These are phyloP conservation scores for Meripilus lineatus DNA, from an alignment of 1,284 basidiomycete species.

Conservation along the genomic window DNA sequence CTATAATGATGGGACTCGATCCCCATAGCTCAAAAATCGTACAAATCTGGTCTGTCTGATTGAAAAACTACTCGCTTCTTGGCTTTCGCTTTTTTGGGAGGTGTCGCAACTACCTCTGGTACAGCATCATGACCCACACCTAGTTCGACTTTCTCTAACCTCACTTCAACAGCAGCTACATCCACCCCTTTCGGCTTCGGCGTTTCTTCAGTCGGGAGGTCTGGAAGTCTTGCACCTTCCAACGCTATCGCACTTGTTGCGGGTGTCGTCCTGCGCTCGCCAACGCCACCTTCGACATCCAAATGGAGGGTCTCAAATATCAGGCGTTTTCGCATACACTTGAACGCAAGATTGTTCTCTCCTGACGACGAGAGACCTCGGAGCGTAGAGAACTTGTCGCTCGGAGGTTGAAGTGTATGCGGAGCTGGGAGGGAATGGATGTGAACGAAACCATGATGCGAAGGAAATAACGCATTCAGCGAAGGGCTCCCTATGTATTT, in stretches of 20 bases:
- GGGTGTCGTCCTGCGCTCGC: conserved; percentile 75
- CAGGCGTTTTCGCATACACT: conserved; percentile 82
- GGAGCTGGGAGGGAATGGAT: conserved; percentile 71
- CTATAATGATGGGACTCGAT: no score
- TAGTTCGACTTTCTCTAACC: conserved; percentile 20
- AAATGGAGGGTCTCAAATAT: conserved; percentile 92
- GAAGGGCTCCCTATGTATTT: conserved; percentile 54
- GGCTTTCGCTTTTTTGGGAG: conserved; percentile 38
- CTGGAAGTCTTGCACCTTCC: conserved; percentile 15
- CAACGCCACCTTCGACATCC: conserved; percentile 88
- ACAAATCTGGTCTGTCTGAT: conserved; percentile 61
- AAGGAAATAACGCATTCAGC: conserved; percentile 65
- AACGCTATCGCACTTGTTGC: conserved; percentile 26
- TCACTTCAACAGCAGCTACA: conserved; percentile 24
- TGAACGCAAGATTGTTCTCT: conserved; percentile 96
- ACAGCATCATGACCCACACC: conserved; percentile 8
- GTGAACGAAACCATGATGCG: conserved; percentile 79
- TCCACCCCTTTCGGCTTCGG: conserved; percentile 8
- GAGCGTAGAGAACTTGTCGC: conserved; percentile 71
- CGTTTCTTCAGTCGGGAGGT: conserved; percentile 9
- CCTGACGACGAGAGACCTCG: conserved; percentile 63
- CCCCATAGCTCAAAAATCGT: conserved; percentile 44
- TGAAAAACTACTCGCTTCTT: conserved; percentile 70
- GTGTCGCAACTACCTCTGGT: conserved; percentile 7
- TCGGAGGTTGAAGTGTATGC: conserved; percentile 65